Evolutionary conservation across 495 filamentous ascomycete species (phyloP).

Genomic region (Evernia prunastri): DNA sequence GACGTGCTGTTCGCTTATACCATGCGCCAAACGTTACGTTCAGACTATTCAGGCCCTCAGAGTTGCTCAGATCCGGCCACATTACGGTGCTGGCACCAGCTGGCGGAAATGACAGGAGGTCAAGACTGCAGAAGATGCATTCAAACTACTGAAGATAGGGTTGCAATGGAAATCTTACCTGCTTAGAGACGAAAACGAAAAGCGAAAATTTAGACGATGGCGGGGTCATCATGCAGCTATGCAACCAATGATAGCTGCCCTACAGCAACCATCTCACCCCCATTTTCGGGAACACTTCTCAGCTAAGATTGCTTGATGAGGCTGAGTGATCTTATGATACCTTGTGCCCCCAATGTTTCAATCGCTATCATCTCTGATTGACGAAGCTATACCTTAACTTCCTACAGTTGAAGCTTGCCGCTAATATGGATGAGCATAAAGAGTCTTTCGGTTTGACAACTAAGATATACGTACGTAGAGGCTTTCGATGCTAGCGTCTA

Average conservation of each 20-base stretch:
- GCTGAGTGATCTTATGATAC: background rate
- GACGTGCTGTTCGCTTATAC: no score
- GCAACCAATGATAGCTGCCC: background rate
- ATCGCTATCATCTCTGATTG: background rate
- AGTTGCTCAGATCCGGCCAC: background rate
- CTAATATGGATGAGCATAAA: constrained; percentile 18
- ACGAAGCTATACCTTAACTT: background rate
- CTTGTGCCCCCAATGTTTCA: background rate
- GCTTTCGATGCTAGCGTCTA: background rate
- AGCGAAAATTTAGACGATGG: constrained; percentile 2
- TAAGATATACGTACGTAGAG: constrained; percentile 18
- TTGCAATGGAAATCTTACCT: background rate
- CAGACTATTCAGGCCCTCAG: no score
- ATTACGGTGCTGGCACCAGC: no score
- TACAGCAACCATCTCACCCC: background rate
- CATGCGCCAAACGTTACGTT: background rate
- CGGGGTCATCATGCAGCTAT: background rate
- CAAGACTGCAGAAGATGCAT: background rate
- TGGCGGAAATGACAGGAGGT: background rate
- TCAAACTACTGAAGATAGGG: background rate
- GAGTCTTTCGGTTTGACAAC: constrained; percentile 23
- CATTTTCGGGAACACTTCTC: background rate
- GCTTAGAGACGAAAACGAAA: background rate
- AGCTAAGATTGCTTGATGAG: constrained; percentile 6
- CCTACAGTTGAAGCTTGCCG: background rate